Conservation (phyloP, 1,284 basidiomycete species). For the Austroboletus niveus region DNA sequence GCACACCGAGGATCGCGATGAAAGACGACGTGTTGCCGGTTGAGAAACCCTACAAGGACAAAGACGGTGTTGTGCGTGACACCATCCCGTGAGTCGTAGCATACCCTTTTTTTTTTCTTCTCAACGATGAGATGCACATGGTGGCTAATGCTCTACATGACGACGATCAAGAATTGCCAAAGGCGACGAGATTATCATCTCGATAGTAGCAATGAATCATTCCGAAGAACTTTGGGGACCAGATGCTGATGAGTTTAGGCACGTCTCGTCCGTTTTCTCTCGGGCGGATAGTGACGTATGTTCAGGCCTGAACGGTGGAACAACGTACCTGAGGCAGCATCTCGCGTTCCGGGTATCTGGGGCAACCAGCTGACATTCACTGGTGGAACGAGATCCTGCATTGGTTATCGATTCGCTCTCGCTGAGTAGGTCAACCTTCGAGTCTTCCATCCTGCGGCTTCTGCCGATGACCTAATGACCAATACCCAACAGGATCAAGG, state of each 20-base stretch:
- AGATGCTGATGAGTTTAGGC: slow-evolving; percentile 37
- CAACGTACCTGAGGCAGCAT: slow-evolving; percentile 42
- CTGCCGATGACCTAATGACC: too few relatives aligned
- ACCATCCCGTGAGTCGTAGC: slow-evolving; percentile 13
- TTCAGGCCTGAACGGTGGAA: slow-evolving; percentile 58
- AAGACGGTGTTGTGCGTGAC: slow-evolving; percentile 37
- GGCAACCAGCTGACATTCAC: slow-evolving; percentile 59
- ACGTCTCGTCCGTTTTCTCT: neutral
- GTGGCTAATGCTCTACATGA: too few relatives aligned
- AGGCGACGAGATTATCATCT: slow-evolving; percentile 37
- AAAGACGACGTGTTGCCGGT: slow-evolving; percentile 64
- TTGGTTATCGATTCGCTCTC: slow-evolving; percentile 70
- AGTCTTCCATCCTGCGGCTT: too few relatives aligned
- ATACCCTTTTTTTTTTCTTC: too few relatives aligned
- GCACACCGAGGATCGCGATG: slow-evolving; percentile 48
- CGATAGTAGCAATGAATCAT: slow-evolving; percentile 40
- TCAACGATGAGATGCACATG: neutral
- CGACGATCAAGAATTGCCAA: slow-evolving; percentile 31
- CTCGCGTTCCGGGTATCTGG: slow-evolving; percentile 56
- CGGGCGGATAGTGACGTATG: neutral
- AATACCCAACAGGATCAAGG: slow-evolving; percentile 46
- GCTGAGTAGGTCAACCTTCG: slow-evolving; percentile 47
- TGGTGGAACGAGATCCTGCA: slow-evolving; percentile 59
- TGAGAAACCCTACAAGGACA: slow-evolving; percentile 42
- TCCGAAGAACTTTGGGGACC: slow-evolving; percentile 45